Evolutionary conservation across 2,329 filamentous ascomycete genomes (phyloP), one percentile per base, ranked within the genome.

Genomic region (Beauveria sp.): DNA sequence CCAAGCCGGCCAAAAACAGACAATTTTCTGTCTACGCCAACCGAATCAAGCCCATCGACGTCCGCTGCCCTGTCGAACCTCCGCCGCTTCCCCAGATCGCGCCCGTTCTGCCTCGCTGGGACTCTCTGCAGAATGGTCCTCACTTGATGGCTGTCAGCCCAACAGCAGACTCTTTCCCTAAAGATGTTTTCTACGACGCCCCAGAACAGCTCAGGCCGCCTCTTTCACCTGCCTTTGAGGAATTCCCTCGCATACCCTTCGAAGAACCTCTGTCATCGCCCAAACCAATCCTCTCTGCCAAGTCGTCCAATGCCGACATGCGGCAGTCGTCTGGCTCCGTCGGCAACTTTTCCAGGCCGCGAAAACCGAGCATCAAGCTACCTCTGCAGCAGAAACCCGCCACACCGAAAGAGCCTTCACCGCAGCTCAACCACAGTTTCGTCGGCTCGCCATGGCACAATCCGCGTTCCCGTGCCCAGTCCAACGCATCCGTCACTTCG

Each of bases 311-410:
- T 43, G 61, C 68, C 50, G 72, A 76, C 60, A 64, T 73, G 62
- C 70, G 76, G 70, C 68, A 71, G 55, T 73, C 75, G 53, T 70
- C 68, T 57, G 71, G 73, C 65, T 68, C 70, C 51, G 74, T 83
- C 51, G 79, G 80, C 66, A 85, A 85, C 70, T 85, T 85, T 69
- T 85, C 83, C n/a, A 77, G 83, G 44, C 83, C 83, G 47, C 76
- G 83, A 61, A 83, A 82, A 63, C 73, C 76, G 44, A 84, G 82
- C 68, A 75, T 82, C 63, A 76, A 76, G 61, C 79, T 79, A 63
- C 68, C 74, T 56, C 10, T 61, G 16, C 58, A 55, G 26, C 10
- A 30, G 22, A 55, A 46, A 30, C 43, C 24, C 10, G 16, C 43
- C 34, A 18, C 51, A 12, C 51, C 58, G n/a, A 53, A 44, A 46